A percentile compares a stretch with the other conserved stretches of the same genome.
Evolutionary conservation across 2,329 filamentous ascomycete genomes (phyloP).

Genomic region (Westerdykella aurantiaca): DNA sequence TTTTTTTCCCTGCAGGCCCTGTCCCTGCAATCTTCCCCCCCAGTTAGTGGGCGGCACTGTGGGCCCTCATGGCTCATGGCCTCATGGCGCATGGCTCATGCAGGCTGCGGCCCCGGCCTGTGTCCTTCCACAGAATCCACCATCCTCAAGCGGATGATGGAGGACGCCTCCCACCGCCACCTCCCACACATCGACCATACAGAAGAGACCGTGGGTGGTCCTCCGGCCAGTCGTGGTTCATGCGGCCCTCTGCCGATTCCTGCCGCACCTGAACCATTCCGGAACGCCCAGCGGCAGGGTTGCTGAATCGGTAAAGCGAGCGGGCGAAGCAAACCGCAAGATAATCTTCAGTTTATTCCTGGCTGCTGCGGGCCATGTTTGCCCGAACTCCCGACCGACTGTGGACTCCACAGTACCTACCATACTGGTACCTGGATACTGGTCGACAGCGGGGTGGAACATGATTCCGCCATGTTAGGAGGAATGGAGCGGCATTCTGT

Average conservation of each 20-base stretch:
- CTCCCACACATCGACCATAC: background rate
- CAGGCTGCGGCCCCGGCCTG: background rate
- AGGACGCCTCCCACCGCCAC: background rate
- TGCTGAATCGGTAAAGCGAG: slow-evolving; percentile 10
- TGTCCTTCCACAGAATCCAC: background rate
- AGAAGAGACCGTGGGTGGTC: background rate
- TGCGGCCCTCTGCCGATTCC: slow-evolving; percentile 5
- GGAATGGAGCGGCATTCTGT: too few species aligned
- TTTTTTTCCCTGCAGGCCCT: too few species aligned
- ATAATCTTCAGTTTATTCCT: too few species aligned
- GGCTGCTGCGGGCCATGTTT: background rate
- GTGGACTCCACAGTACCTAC: too few species aligned
- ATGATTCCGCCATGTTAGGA: too few species aligned
- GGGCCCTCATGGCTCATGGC: too few species aligned
- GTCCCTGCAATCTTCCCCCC: too few species aligned
- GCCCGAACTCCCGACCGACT: background rate
- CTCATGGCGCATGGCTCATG: background rate
- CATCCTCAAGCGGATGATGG: too few species aligned
- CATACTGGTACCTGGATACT: too few species aligned
- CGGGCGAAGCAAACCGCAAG: too few species aligned
- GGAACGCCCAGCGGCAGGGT: slow-evolving; percentile 4
- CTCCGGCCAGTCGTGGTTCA: slow-evolving; percentile 3
- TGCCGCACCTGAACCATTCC: background rate
- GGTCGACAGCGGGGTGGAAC: too few species aligned
- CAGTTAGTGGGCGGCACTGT: too few species aligned